These are phyloP conservation scores for Ailanthus altissimus DNA, from an alignment of 345 rosid species.

Conservation along the genomic window DNA sequence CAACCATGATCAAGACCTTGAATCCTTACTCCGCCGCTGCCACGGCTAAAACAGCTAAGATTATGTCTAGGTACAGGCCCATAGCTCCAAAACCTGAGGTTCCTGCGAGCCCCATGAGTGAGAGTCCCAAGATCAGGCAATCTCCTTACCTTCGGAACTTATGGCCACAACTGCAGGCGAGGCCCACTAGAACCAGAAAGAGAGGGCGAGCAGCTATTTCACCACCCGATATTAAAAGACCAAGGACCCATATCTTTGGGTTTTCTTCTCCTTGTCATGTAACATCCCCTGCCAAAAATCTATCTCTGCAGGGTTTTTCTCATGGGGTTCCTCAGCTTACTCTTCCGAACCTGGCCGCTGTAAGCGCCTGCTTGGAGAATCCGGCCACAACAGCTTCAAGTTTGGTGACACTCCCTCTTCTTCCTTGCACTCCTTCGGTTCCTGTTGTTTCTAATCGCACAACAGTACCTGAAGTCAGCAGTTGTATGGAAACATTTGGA, in stretches of 20 bases:
- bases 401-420: conserved; percentile 78
- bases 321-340: conserved; percentile 44
- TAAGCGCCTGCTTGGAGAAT: conserved; percentile 30
- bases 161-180: conserved; percentile 86
- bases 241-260: conserved; percentile 36
- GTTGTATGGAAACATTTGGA: conserved; percentile 41
- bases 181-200: conserved; percentile 87
- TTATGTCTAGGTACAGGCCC: conserved; percentile 88
- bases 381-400: conserved; percentile 31
- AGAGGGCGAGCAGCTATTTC: conserved; percentile 65
- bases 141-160: conserved; percentile 78
- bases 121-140: conserved; percentile 56
- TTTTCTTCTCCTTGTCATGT: conserved; percentile 31
- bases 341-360: conserved; percentile 31
- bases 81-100: conserved; percentile 87
- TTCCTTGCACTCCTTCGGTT: conserved; percentile 48
- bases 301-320: conserved; percentile 41
- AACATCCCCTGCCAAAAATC: conserved; percentile 28
- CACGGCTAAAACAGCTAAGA: conserved; percentile 83
- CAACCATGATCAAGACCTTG: conserved; percentile 68
- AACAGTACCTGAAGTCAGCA: conserved; percentile 25
- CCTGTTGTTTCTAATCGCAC: conserved; percentile 18
- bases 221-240: conserved; percentile 54
- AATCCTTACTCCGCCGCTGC: conserved; percentile 40
- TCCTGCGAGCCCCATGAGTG: conserved; percentile 30